phyloP scores from a whole-genome alignment of 805 yeast genomes.

The Candida dendrica region DNA sequence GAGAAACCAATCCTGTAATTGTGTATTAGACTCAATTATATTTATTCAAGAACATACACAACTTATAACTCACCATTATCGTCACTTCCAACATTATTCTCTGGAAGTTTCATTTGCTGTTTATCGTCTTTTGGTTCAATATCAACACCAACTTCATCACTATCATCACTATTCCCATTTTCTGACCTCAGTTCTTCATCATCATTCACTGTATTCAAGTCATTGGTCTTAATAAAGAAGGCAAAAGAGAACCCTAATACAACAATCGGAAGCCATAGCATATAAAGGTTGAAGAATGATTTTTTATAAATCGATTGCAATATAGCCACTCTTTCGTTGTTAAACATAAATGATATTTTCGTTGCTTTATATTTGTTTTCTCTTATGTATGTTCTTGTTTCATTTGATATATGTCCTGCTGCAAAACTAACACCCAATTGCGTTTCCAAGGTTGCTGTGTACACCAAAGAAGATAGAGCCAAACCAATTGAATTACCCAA shows the following conservation, averaged over 20 bases:
- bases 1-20: too few species aligned
- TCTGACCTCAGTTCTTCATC: too few species aligned
- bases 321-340: background rate
- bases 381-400: background rate
- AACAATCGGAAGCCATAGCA: background rate
- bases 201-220: background rate
- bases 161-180: too few species aligned
- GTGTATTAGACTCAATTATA: too few species aligned
- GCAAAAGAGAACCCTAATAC: background rate
- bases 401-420: background rate
- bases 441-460: conserved; percentile 1
- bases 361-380: background rate
- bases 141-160: too few species aligned
- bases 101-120: too few species aligned
- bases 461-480: conserved; percentile 27
- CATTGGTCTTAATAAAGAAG: background rate
- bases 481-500: conserved; percentile 57
- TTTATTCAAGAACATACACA: too few species aligned
- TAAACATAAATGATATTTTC: background rate
- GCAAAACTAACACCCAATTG: background rate
- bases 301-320: background rate
- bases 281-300: background rate
- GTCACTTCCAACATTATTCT: too few species aligned
- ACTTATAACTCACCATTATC: too few species aligned
- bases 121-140: too few species aligned